These are phyloP conservation scores for Entophlyctis luteolus DNA, from an alignment of 192 early-diverging fungal species.

Conservation along the genomic window DNA sequence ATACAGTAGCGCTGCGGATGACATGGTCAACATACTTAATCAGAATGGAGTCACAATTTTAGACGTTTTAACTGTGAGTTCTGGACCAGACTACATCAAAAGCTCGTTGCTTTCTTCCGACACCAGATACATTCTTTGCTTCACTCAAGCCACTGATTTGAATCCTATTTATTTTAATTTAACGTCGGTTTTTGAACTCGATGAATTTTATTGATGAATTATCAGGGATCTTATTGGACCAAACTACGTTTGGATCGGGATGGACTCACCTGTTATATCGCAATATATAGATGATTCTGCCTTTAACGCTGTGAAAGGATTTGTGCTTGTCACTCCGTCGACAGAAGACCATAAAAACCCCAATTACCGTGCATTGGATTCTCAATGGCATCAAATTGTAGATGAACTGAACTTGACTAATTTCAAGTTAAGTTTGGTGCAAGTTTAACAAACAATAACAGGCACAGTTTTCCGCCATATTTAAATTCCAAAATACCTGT, in stretches of 20 bases:
- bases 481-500: background rate
- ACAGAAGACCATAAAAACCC: background rate
- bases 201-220: too few relatives aligned
- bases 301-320: background rate
- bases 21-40: background rate
- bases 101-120: background rate
- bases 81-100: background rate
- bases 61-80: background rate
- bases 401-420: background rate
- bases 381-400: background rate
- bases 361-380: background rate
- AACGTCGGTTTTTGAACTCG: background rate
- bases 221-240: background rate
- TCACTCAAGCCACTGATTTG: background rate
- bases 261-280: background rate
- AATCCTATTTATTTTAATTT: background rate
- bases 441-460: too few relatives aligned
- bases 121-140: constrained; percentile 11
- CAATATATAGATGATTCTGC: background rate
- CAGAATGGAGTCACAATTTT: background rate
- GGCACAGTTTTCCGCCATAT: background rate
- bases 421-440: too few relatives aligned
- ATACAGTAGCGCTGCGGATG: background rate
- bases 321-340: constrained; percentile 5
- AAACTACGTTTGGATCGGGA: constrained; percentile 4